phyloP scores from a whole-genome alignment of 768 basidiomycete species.

The Pulveroboletus sp. region DNA sequence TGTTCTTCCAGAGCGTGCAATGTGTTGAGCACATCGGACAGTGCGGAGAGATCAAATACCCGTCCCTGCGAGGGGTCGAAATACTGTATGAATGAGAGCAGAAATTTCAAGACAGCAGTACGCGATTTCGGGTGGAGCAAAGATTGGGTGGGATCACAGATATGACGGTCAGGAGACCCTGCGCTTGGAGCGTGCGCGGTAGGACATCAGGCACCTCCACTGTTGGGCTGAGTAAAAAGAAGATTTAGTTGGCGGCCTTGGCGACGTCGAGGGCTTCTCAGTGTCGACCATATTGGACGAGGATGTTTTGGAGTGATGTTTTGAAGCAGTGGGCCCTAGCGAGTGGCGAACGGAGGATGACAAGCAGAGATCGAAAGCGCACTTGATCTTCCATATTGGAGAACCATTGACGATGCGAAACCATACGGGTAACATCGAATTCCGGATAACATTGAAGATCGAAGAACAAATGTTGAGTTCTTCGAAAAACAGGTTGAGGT shows the following conservation, averaged over 20 bases:
- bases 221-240: slow-evolving; percentile 77
- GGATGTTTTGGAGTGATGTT: slow-evolving; percentile 85
- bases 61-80: slow-evolving; percentile 83
- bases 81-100: slow-evolving; percentile 92
- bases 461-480: slow-evolving; percentile 13
- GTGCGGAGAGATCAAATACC: slow-evolving; percentile 67
- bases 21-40: slow-evolving; percentile 68
- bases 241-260: slow-evolving; percentile 87
- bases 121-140: slow-evolving; percentile 60
- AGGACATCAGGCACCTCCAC: slow-evolving; percentile 85
- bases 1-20: slow-evolving; percentile 71
- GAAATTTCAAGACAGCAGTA: slow-evolving; percentile 73
- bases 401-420: slow-evolving; percentile 13
- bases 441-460: slow-evolving; percentile 14
- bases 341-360: neutral
- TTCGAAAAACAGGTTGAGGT: slow-evolving; percentile 16
- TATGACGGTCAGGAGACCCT: slow-evolving; percentile 84
- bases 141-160: slow-evolving; percentile 63
- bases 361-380: no score
- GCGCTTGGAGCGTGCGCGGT: slow-evolving; percentile 82
- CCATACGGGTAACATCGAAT: slow-evolving; percentile 9
- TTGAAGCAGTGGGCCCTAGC: slow-evolving; percentile 84
- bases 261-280: slow-evolving; percentile 83
- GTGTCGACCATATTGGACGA: slow-evolving; percentile 65
- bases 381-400: slow-evolving; percentile 66